Percentiles rank a stretch among this genome's conserved stretches.
phyloP scores from a whole-genome alignment of 2,329 filamentous ascomycete species.

The Cordyceps cicadae region DNA sequence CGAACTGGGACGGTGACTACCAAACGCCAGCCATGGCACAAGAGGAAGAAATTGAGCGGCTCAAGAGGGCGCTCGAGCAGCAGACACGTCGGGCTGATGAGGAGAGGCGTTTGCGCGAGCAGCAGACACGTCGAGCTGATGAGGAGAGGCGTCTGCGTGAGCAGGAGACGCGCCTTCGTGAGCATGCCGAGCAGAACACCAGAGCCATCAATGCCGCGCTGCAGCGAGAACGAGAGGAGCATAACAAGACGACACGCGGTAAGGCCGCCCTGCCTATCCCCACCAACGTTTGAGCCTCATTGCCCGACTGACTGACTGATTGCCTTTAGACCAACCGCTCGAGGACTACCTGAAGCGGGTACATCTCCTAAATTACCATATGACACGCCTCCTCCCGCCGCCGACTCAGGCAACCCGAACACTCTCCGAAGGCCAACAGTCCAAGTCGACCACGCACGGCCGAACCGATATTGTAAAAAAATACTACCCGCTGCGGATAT shows the following conservation, averaged over 20 bases:
- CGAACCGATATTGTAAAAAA: neutral
- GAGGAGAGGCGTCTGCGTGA: neutral
- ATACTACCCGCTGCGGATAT: neutral
- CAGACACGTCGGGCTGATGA: neutral
- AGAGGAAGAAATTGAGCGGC: neutral
- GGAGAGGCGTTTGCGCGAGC: neutral
- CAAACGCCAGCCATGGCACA: too few relatives aligned
- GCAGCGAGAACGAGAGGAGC: neutral
- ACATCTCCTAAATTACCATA: neutral
- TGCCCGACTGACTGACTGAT: neutral
- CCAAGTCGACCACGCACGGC: neutral
- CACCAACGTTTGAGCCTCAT: neutral
- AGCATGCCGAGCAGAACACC: neutral
- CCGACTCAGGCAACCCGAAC: neutral
- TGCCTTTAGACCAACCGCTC: neutral
- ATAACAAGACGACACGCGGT: neutral
- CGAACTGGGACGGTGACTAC: too few relatives aligned
- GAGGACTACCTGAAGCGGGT: neutral
- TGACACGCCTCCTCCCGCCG: neutral
- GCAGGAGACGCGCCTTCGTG: neutral
- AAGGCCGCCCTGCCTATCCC: neutral
- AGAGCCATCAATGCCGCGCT: neutral
- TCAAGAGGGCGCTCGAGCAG: neutral
- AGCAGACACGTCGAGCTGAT: neutral
- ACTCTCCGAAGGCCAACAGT: neutral